Conservation (phyloP, 805 yeast species). For the Isabelozyma heimii region DNA sequence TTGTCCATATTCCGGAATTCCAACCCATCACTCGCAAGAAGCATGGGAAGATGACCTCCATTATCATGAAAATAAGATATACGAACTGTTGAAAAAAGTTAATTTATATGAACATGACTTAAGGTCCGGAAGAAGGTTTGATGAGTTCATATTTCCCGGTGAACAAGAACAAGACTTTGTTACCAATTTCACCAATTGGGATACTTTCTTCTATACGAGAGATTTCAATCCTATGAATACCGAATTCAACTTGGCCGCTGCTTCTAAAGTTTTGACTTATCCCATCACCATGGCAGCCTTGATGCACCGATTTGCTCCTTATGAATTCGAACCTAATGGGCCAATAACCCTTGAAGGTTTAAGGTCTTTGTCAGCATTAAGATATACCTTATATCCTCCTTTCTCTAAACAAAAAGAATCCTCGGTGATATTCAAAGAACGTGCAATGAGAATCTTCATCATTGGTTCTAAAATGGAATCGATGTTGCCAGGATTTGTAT, state of each 20-base stretch:
- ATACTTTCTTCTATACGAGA: constrained; percentile 87
- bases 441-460: constrained; percentile 86
- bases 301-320: constrained; percentile 83
- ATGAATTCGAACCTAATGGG: constrained; percentile 75
- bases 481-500: constrained; percentile 88
- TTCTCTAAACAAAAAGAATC: constrained; percentile 41
- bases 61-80: constrained; percentile 65
- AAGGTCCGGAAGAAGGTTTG: constrained; percentile 89
- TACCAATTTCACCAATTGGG: constrained; percentile 86
- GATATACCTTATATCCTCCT: constrained; percentile 83
- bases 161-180: constrained; percentile 70
- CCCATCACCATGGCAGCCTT: constrained; percentile 87
- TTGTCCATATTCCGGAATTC: constrained; percentile 93
- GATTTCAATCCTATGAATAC: constrained; percentile 95
- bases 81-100: constrained; percentile 77
- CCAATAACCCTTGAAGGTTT: constrained; percentile 90
- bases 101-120: constrained; percentile 93
- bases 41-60: constrained; percentile 83
- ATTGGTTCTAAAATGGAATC: constrained; percentile 93
- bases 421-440: constrained; percentile 64
- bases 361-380: constrained; percentile 87
- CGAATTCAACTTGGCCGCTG: constrained; percentile 92
- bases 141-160: constrained; percentile 92
- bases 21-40: constrained; percentile 87
- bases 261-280: constrained; percentile 89